A percentile compares a stretch with the other conserved stretches of the same genome.
phyloP scores from a whole-genome alignment of 2,329 filamentous ascomycete species.

The Phialophora chinensis region DNA sequence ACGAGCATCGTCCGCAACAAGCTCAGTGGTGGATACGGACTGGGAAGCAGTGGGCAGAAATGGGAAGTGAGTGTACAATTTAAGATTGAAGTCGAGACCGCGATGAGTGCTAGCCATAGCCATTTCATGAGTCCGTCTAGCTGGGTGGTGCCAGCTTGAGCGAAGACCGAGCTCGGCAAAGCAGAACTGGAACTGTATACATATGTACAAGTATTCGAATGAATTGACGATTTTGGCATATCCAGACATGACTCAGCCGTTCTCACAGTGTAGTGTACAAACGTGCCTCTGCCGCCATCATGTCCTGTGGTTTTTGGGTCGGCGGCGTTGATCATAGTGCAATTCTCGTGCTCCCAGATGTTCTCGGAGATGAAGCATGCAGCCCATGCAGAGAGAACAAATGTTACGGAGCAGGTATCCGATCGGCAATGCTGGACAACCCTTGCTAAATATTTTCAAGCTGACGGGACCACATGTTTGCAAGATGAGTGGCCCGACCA shows the following conservation, averaged over 20 bases:
- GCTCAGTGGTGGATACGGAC: constrained; percentile 85
- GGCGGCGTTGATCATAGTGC: background rate
- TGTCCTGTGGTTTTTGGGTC: background rate
- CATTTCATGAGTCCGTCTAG: constrained; percentile 29
- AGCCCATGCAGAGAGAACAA: background rate
- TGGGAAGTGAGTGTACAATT: constrained; percentile 96
- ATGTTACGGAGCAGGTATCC: background rate
- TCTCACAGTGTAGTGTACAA: background rate
- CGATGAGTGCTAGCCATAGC: constrained; percentile 33
- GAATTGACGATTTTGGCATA: background rate
- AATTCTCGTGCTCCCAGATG: background rate
- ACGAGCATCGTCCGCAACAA: constrained; percentile 80
- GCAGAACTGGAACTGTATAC: background rate
- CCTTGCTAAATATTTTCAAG: background rate
- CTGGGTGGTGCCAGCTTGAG: constrained; percentile 20
- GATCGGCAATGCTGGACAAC: background rate
- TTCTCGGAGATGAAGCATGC: background rate
- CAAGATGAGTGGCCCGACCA: background rate
- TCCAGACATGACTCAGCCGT: background rate
- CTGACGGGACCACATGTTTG: background rate
- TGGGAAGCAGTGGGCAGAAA: constrained; percentile 70
- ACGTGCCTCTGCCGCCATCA: background rate
- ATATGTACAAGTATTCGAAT: constrained; percentile 4
- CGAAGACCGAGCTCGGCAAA: background rate
- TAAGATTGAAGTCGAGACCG: constrained; percentile 54